Conservation (phyloP, 305 asterid species). For the Andrographis paniculata region DNA sequence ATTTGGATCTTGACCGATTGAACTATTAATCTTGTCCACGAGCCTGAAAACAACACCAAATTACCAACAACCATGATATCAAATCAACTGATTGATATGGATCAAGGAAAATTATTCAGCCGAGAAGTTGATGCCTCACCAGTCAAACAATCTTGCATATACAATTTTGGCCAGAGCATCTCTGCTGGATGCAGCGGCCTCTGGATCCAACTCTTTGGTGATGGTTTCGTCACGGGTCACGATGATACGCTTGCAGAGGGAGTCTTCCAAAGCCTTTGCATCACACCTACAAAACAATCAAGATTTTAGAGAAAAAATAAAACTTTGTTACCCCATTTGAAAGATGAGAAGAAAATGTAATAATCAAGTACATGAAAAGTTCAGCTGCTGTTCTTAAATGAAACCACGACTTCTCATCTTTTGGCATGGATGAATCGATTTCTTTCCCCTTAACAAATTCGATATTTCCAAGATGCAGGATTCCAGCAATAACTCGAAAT, state of each 20-base stretch:
- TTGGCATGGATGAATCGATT: slow-evolving; percentile 90
- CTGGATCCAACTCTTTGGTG: slow-evolving; percentile 85
- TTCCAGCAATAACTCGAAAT: slow-evolving; percentile 93
- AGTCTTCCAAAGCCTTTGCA: slow-evolving; percentile 79
- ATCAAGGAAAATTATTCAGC: background rate
- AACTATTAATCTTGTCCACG: slow-evolving; percentile 79
- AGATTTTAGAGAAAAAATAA: too few relatives aligned
- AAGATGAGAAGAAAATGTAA: too few relatives aligned
- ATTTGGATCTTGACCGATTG: slow-evolving; percentile 88
- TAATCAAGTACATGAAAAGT: slow-evolving; percentile 77
- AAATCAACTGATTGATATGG: background rate
- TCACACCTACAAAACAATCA: slow-evolving; percentile 77
- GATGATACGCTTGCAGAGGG: slow-evolving; percentile 87
- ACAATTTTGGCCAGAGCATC: slow-evolving; percentile 93
- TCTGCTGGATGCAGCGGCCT: slow-evolving; percentile 80
- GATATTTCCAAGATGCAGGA: slow-evolving; percentile 95
- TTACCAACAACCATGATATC: slow-evolving; percentile 2
- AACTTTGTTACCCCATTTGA: too few relatives aligned
- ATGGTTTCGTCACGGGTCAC: slow-evolving; percentile 97
- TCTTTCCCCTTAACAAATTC: slow-evolving; percentile 88
- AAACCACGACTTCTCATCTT: slow-evolving; percentile 88
- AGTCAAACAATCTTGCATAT: slow-evolving; percentile 94
- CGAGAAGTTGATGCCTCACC: slow-evolving; percentile 41
- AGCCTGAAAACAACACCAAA: slow-evolving; percentile 58
- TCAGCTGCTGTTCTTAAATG: slow-evolving; percentile 95